Evolutionary conservation across 768 basidiomycete species (phyloP), one percentile per base, ranked within the genome.

Genomic region (Boletus reticuloceps): DNA sequence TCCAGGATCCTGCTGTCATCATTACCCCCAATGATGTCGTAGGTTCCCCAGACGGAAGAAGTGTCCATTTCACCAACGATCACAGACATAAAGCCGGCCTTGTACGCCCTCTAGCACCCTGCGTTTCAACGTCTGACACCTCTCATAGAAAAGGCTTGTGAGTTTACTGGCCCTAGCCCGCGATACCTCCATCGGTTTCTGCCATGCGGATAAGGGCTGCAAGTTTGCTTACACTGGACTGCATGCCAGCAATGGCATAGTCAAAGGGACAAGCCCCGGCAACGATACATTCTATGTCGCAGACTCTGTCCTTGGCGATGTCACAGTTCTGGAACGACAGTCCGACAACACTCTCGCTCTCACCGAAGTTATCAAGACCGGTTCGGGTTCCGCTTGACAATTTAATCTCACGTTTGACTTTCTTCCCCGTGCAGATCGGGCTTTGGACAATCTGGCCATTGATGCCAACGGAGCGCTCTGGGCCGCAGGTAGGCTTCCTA

Each of bases 51-150:
- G 84, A 89, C 58, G 86, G 86, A 27, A 73, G 79, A 55, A 81
- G 79, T 38, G 82, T 90, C 54, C 83, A 82, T 66, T 81, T 89
- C 64, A 86, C 88, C 31, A 91, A 91, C 61, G 86, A 89, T 55
- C 76, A 83, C 57, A 73, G 74, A 19, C 63, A 63, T 39, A 88
- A 86, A 72, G 69, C 76, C 19, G 79, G 83, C 47, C 58, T 74
- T 49, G 86, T 88, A 64, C 47, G 83, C 69, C 31, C 14, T 41
- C 53, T 34, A 19, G 10, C 12, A 10, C 25, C 25, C 41, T 37
- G 19, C 19, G 1, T 7, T 38, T 20, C 55, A 36, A 9, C 31
- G 32, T 53, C 53, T 58, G 50, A 51, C 13, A 27, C 14, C 27
- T 20, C 11, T n/a, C 12, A 10, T 32, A 72, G 71, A 54, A 49